Conservation (phyloP, 352 stramenopile species). For the Pythium oligandrum region DNA sequence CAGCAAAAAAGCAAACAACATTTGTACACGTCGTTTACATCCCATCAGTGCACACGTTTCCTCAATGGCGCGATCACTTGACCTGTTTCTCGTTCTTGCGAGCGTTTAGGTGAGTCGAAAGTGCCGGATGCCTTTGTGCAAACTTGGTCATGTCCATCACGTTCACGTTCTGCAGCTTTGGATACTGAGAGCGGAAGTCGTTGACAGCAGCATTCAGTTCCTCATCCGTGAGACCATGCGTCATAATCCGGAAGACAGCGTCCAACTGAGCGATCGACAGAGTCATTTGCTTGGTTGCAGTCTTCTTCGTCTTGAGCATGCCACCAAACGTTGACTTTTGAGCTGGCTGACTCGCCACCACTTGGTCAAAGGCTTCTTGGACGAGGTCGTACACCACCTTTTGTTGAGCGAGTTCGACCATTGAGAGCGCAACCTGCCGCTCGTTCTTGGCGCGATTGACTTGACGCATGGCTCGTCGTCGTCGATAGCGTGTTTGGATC, state of each 20-base stretch:
- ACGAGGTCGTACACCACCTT: constrained; percentile 48
- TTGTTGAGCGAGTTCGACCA: constrained; percentile 40
- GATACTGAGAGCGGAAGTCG: constrained; percentile 32
- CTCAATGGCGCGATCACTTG: too few relatives aligned
- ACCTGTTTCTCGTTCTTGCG: too few relatives aligned
- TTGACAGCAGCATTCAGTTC: constrained; percentile 21
- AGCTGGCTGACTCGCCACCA: constrained; percentile 6
- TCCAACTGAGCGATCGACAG: constrained; percentile 37
- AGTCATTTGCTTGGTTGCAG: constrained; percentile 22
- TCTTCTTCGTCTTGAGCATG: constrained; percentile 22
- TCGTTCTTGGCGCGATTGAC: constrained; percentile 42
- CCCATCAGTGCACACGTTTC: too few relatives aligned
- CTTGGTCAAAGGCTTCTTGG: constrained; percentile 30
- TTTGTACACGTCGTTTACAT: too few relatives aligned
- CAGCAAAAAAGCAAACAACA: too few relatives aligned
- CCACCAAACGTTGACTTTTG: neutral
- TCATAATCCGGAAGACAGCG: constrained; percentile 32
- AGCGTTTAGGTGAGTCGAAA: constrained; percentile 15
- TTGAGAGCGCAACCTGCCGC: constrained; percentile 37
- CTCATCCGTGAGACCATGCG: constrained; percentile 24
- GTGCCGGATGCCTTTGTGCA: constrained; percentile 24
- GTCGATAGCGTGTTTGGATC: constrained; percentile 66
- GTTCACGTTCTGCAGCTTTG: constrained; percentile 42
- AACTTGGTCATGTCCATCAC: constrained; percentile 66
- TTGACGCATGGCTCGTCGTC: constrained; percentile 43